Evolutionary conservation across 1,284 basidiomycete genomes (phyloP).

Genomic region (Fistulina hepatica): DNA sequence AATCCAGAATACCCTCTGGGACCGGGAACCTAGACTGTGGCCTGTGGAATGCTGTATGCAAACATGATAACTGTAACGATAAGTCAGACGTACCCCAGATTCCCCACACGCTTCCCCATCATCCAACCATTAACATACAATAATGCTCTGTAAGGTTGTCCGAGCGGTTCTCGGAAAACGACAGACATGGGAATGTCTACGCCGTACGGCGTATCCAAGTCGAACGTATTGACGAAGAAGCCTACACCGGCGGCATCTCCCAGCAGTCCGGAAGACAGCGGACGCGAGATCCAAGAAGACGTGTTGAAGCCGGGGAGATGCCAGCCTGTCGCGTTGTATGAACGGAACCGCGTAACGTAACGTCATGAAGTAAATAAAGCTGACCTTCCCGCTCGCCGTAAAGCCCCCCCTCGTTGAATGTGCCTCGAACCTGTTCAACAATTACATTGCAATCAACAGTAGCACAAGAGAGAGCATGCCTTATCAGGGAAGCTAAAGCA

Average conservation of each 20-base stretch:
- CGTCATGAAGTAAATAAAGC: too few relatives aligned
- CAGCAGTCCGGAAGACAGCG: constrained; percentile 47
- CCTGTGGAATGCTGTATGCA: constrained; percentile 23
- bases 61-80: constrained; percentile 1
- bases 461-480: constrained; percentile 2
- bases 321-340: too few relatives aligned
- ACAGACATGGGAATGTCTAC: constrained; percentile 60
- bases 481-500: constrained; percentile 14
- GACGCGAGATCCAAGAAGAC: constrained; percentile 44
- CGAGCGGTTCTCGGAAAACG: constrained; percentile 45
- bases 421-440: constrained; percentile 18
- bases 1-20: constrained; percentile 64
- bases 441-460: not conserved
- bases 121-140: constrained; percentile 82
- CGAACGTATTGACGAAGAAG: constrained; percentile 69
- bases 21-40: constrained; percentile 73
- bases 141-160: constrained; percentile 57
- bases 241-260: constrained; percentile 50
- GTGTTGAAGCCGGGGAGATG: constrained; percentile 68
- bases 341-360: too few relatives aligned
- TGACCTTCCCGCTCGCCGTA: constrained; percentile 67
- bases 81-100: constrained; percentile 44
- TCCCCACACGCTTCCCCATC: constrained; percentile 67
- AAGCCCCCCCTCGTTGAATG: constrained; percentile 74
- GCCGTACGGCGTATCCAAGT: constrained; percentile 44